A percentile compares a stretch with the other conserved stretches of the same genome.
Conservation (phyloP, 345 rosid species). For the Carallia brachiata region DNA sequence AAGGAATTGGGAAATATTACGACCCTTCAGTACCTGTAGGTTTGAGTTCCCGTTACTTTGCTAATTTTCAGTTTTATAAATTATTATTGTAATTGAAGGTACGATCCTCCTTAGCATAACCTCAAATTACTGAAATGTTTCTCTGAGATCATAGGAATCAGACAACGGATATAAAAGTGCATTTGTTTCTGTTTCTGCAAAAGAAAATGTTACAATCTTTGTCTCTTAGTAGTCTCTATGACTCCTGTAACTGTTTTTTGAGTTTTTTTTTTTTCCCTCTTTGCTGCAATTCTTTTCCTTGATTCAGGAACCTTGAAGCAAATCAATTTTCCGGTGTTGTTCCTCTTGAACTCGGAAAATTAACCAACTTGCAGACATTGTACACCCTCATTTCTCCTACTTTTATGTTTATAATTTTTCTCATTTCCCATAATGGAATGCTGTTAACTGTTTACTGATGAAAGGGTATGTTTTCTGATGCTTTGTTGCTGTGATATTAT, state of each 20-base stretch:
- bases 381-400: slow-evolving; percentile 23
- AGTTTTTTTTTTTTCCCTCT: background rate
- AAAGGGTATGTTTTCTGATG: background rate
- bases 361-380: slow-evolving; percentile 45
- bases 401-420: background rate
- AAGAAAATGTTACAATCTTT: no score
- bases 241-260: background rate
- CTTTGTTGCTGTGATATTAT: background rate
- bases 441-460: background rate
- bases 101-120: no score
- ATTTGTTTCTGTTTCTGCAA: no score
- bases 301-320: slow-evolving; percentile 57
- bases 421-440: background rate
- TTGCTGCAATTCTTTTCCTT: background rate
- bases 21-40: slow-evolving; percentile 52
- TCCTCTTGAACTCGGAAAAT: slow-evolving; percentile 52
- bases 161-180: no score
- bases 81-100: background rate
- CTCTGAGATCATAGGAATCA: no score
- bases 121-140: no score
- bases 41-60: slow-evolving; percentile 7
- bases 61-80: background rate
- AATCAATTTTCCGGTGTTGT: slow-evolving; percentile 55
- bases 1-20: slow-evolving; percentile 43
- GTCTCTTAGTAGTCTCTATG: slow-evolving; percentile 5